These are phyloP conservation scores for Pythium utonaiense DNA, from an alignment of 352 stramenopile species.

Conservation along the genomic window DNA sequence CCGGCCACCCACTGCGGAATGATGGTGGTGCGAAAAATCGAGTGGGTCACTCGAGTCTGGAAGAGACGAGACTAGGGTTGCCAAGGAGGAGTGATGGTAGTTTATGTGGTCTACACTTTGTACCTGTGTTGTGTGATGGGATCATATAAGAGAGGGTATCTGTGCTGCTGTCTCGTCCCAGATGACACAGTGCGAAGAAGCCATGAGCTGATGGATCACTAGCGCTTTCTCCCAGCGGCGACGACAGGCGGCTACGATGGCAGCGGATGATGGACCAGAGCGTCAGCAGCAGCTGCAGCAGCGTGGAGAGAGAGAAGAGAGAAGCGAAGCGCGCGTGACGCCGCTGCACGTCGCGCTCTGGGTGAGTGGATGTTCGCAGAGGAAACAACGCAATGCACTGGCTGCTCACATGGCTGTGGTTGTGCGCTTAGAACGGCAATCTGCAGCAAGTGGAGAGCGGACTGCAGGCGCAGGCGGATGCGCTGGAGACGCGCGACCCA, in stretches of 20 bases:
- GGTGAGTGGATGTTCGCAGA: constrained; percentile 23
- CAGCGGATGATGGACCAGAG: background rate
- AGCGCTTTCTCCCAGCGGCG: no score
- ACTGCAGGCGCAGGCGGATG: constrained; percentile 25
- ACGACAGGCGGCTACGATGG: background rate
- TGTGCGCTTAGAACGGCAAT: constrained; percentile 53
- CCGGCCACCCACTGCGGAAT: constrained; percentile 17
- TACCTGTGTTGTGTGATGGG: background rate
- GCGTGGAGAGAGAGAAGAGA: no score
- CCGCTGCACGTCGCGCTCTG: constrained; percentile 59
- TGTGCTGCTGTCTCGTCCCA: background rate
- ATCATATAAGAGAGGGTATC: background rate
- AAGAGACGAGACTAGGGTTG: constrained; percentile 9
- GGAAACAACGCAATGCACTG: background rate
- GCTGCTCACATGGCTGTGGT: background rate
- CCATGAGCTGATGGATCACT: no score
- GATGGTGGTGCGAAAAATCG: constrained; percentile 33
- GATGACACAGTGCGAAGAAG: no score
- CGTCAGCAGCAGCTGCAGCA: no score
- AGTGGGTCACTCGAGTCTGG: constrained; percentile 7
- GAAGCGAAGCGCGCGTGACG: constrained; percentile 16
- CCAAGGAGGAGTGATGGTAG: background rate
- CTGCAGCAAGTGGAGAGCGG: constrained; percentile 45
- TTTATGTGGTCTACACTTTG: constrained; percentile 8
- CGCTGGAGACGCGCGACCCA: constrained; percentile 46